Base-by-base conservation (phyloP, 2,329 filamentous ascomycete species). In the Fusarium sterilihyphosum region DNA sequence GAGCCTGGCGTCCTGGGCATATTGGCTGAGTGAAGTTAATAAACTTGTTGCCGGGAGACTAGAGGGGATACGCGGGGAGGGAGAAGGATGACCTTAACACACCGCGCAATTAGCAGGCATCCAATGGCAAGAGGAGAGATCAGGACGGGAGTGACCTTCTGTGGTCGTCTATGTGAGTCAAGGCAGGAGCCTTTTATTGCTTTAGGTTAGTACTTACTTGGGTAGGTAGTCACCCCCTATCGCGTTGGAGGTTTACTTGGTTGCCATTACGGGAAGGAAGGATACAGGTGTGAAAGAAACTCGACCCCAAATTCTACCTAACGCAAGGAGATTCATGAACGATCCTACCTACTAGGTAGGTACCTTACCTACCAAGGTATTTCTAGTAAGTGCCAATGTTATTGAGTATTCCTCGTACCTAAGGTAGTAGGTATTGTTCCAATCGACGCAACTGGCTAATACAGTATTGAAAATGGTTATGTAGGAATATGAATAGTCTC, bases 1-100 rank as follows among this genome's bases (percentile, higher is more conserved):
- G 69, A 71, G 17, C 38, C 50, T 43, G 58, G 60, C 10, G 44
- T 44, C 37, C 53, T 69, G 16, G 77, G 56, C 74, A 78, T 79
- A 26, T 10, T 35, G 14, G 18, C 20, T 6, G 37, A 29, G 26
- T 24, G 22, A 17, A 20, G 29, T 38, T 18, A 9, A 43, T 35
- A 20, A 31, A 8, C 20, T 43, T n/a, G 57, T 52, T 60, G 22
- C 24, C 12, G 9, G 31, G 37, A 52, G n/a, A 37, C 11, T 16
- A 52, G n/a, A 35, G 17, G 17, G 22, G 22, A 29, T n/a, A 37
- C 22, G 33, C 24, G 31, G n/a, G 24, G 35, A 52, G 12, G 11
- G 12, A 50, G 38, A 26, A 59, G n/a, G 31, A 24, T 41, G 33
- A 22, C 37, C n/a, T 22, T 33, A 44, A 10, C 41, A 20, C 31